Percentiles rank a stretch among this genome's conserved stretches.
Evolutionary conservation across 176 grass and related monocot species (phyloP).

Genomic region (Eragrostis nindensis): DNA sequence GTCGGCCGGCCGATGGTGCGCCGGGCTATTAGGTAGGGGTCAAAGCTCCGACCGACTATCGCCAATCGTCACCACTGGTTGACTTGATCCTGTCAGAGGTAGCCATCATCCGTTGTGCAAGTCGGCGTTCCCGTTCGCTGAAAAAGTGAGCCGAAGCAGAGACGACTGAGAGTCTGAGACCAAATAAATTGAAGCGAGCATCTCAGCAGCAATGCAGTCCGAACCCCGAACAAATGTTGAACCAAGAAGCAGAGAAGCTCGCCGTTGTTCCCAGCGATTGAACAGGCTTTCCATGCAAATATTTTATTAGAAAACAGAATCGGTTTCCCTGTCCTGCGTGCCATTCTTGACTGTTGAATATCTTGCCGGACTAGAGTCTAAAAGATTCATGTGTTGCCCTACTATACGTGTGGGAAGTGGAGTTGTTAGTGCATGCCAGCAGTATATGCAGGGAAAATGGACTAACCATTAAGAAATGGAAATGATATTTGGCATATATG

Average conservation of each 20-base stretch:
- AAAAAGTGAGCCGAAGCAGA: not conserved
- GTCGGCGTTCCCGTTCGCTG: not conserved
- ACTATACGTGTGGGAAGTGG: not conserved
- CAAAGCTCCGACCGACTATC: not conserved
- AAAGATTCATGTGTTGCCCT: not conserved
- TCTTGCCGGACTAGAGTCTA: not conserved
- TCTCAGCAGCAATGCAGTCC: too few relatives aligned
- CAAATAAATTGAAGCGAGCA: not conserved
- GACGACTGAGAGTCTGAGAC: not conserved
- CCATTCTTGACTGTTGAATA: not conserved
- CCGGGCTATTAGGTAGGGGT: not conserved
- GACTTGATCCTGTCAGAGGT: conserved; percentile 27
- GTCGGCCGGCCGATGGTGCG: conserved; percentile 21
- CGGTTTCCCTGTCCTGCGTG: not conserved
- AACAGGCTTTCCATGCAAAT: not conserved
- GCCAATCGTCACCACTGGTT: not conserved
- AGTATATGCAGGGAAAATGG: not conserved
- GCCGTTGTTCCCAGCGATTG: not conserved
- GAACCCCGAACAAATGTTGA: too few relatives aligned
- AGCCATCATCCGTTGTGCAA: not conserved
- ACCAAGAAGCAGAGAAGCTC: not conserved
- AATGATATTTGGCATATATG: not conserved
- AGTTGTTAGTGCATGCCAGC: conserved; percentile 28
- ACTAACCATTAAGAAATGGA: not conserved
- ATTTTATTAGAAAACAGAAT: not conserved